phyloP scores from a whole-genome alignment of 306 rosid species.

The Castanea sativa region DNA sequence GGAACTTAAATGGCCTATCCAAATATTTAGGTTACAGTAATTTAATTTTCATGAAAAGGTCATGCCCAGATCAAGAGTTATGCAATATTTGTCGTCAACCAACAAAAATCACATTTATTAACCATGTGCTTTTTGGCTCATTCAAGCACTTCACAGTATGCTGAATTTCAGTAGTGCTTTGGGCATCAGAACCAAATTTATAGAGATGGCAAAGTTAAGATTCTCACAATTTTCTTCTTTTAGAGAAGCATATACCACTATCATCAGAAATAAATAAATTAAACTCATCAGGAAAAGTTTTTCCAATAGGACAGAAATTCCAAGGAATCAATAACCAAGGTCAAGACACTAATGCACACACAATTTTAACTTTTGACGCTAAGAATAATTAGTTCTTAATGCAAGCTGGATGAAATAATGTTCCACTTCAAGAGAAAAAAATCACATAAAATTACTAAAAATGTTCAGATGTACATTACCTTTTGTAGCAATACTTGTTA shows the following conservation, averaged over 20 bases:
- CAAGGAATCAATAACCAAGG: neutral
- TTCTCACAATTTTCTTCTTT: neutral
- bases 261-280: neutral
- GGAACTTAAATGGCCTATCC: no score
- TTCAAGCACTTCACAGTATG: neutral
- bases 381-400: neutral
- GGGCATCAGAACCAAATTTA: neutral
- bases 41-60: neutral
- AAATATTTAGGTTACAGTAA: neutral
- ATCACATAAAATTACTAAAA: neutral
- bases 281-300: neutral
- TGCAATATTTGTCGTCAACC: neutral
- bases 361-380: neutral
- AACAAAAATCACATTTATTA: neutral
- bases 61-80: neutral
- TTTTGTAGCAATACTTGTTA: slow-evolving; percentile 87
- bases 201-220: neutral
- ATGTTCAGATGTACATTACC: slow-evolving; percentile 45
- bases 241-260: neutral
- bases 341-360: neutral
- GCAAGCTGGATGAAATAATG: neutral
- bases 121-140: neutral
- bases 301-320: neutral
- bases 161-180: neutral
- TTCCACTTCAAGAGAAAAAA: neutral